Evolutionary conservation across 225 moss, liverwort and hornwort genomes (phyloP).

Genomic region (Thuidium tamariscinum): DNA sequence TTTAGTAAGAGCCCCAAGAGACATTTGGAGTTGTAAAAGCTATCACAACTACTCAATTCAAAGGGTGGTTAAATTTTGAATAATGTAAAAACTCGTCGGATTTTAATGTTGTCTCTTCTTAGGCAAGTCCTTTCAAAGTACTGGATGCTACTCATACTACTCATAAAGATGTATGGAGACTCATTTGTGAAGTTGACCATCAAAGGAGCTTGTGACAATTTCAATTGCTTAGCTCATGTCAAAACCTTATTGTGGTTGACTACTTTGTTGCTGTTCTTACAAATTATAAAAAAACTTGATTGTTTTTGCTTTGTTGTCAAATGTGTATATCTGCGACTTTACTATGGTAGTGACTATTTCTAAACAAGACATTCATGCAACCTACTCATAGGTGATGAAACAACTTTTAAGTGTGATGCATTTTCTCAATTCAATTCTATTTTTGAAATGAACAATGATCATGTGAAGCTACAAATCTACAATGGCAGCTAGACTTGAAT

Average conservation of each 20-base stretch:
- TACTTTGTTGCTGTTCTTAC: background rate
- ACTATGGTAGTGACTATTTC: background rate
- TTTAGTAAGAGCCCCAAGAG: background rate
- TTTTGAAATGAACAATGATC: background rate
- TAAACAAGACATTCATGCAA: background rate
- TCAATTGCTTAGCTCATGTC: background rate
- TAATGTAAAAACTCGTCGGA: rapidly evolving
- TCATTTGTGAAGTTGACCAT: background rate
- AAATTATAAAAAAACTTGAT: background rate
- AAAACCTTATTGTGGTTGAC: background rate
- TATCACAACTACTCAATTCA: background rate
- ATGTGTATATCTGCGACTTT: background rate
- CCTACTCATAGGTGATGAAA: background rate
- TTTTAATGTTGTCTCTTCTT: background rate
- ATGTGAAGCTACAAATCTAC: rapidly evolving
- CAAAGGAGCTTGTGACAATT: background rate
- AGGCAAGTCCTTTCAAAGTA: rapidly evolving
- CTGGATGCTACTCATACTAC: background rate
- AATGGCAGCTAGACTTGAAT: rapidly evolving
- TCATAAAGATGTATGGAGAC: background rate
- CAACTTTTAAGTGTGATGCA: background rate
- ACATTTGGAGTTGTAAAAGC: background rate
- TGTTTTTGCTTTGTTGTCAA: background rate
- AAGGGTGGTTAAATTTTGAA: background rate
- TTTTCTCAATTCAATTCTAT: background rate